A percentile compares a stretch with the other conserved stretches of the same genome.
phyloP scores from a whole-genome alignment of 768 basidiomycete genomes.

The Kwoniella pini region DNA sequence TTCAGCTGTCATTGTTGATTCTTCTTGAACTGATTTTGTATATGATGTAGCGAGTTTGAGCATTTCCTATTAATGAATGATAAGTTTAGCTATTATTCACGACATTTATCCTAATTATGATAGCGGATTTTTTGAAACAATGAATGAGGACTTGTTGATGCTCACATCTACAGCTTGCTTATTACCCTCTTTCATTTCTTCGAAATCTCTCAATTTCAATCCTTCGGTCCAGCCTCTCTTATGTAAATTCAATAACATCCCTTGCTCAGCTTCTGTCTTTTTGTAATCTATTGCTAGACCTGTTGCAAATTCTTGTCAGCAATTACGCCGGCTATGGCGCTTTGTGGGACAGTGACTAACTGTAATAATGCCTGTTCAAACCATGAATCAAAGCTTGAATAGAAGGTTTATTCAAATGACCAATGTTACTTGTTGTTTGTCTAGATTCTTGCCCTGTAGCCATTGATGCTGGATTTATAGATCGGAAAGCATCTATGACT shows the following conservation, averaged over 20 bases:
- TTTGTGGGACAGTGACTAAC: too few relatives aligned
- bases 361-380: constrained; percentile 94
- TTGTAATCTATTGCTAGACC: constrained; percentile 92
- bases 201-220: constrained; percentile 85
- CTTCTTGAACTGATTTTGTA: constrained; percentile 97
- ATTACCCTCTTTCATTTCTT: constrained; percentile 79
- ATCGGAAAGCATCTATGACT: constrained; percentile 97
- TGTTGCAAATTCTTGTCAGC: constrained; percentile 9
- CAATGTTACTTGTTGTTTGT: constrained; percentile 97
- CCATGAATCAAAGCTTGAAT: constrained; percentile 98
- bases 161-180: constrained; percentile 92
- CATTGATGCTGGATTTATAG: constrained; percentile 87
- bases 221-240: constrained; percentile 99
- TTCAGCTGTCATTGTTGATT: constrained; percentile 87
- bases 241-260: constrained; percentile 98
- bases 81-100: not conserved
- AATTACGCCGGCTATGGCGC: too few relatives aligned
- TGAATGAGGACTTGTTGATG: not conserved
- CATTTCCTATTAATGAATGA: constrained; percentile 68
- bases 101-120: not conserved
- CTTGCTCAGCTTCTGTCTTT: constrained; percentile 96
- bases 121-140: too few relatives aligned
- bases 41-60: constrained; percentile 86
- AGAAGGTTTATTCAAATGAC: constrained; percentile 98
- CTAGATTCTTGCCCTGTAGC: constrained; percentile 91